Evolutionary conservation across 192 early-diverging fungal species (phyloP), one percentile per base, ranked within the genome.

Genomic region (Funneliformis geosporum): DNA sequence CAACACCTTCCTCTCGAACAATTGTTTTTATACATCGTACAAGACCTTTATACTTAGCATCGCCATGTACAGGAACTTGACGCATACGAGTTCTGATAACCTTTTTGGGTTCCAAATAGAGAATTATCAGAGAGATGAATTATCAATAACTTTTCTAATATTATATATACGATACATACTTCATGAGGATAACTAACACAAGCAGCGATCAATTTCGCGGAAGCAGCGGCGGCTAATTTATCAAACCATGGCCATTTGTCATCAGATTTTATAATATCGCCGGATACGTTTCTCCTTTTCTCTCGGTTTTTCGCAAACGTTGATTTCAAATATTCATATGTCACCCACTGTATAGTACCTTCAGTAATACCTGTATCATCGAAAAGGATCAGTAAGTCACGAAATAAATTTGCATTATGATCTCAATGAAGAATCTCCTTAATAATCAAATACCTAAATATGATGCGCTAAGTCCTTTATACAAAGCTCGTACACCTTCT

Each of bases 151-250:
- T 39, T 12, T 60, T 39, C 18, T 6, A 28, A 28, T 10, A 64
- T 21, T 12, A 43, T 25, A 42, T 40, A 75, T 12, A 2, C 14
- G n/a, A 4, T 50, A 39, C 55, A 60, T 75, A 97, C 97, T 84
- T 99, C 97, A 78, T 99, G 97, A 42, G 97, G 97, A 81, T 99
- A 99, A 2, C 97, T 94, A 33, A 94, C 81, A 25, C 94, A 86
- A 14, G 96, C 94, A 0, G 97, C 96, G 46, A 94, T 78, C 42
- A 98, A 87, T 73, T 99, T 99, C 46, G 97, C 92, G 27, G 86
- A 55, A 10, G 93, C 95, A 7, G 97, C 96, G 5, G 93, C 90
- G 7, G 89, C 89, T 80, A 97, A 88, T 50, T 93, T 95, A 66
- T 95, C 95, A 43, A 91, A 79, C 96, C 95, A 96, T 55, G 82